Base-by-base conservation (phyloP, 345 rosid species). In the Physaria fendleri region DNA sequence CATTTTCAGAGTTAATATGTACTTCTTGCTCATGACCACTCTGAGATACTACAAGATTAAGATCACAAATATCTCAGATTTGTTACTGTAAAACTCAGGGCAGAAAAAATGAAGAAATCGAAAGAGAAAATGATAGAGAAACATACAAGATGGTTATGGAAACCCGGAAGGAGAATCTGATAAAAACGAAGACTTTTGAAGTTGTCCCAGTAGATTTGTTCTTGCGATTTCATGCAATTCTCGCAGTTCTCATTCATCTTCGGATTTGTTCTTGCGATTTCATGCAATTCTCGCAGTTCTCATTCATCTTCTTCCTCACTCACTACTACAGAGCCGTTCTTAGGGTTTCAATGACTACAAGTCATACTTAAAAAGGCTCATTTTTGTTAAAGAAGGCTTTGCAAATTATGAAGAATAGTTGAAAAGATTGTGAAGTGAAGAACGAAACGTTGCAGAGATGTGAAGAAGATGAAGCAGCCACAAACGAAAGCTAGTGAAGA, bases 321-420 rank as follows among this genome's bases (percentile, higher is more conserved):
- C n/a, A n/a, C n/a, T n/a, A n/a, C n/a, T n/a, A n/a, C n/a, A n/a
- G 3, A 86, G 67, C 24, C 81, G 65, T 62, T 90, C 95, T 61
- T 78, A 84, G 90, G 90, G 79, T 66, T 71, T 81, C 69, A 62
- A n/a, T n/a, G n/a, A n/a, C n/a, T n/a, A n/a, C n/a, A n/a, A n/a
- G n/a, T n/a, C n/a, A n/a, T n/a, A n/a, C n/a, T n/a, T n/a, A n/a
- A n/a, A n/a, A n/a, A n/a, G n/a, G n/a, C n/a, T n/a, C n/a, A n/a
- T n/a, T n/a, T n/a, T n/a, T n/a, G n/a, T n/a, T n/a, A n/a, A n/a
- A n/a, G n/a, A n/a, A n/a, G n/a, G n/a, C n/a, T n/a, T n/a, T n/a
- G n/a, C n/a, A n/a, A n/a, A n/a, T n/a, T n/a, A n/a, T n/a, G n/a
- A n/a, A n/a, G n/a, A n/a, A n/a, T n/a, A n/a, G n/a, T n/a, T n/a